Percentiles rank a stretch among this genome's conserved stretches.
phyloP scores from a whole-genome alignment of 306 rosid genomes.

The Citrullus amarus region DNA sequence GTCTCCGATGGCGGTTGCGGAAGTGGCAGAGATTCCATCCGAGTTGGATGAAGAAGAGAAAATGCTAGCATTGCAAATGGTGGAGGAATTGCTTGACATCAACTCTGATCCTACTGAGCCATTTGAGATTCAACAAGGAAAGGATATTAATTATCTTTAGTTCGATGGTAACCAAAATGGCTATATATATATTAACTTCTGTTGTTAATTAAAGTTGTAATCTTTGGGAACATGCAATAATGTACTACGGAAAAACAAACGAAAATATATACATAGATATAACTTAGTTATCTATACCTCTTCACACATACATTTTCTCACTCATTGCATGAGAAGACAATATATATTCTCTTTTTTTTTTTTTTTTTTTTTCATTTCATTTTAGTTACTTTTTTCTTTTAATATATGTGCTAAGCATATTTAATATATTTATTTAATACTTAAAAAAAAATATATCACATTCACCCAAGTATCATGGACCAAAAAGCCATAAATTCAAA shows the following conservation, averaged over 20 bases:
- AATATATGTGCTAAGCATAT: background rate
- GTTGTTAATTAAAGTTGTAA: background rate
- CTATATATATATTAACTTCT: background rate
- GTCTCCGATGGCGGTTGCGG: background rate
- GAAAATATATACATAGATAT: too few species aligned
- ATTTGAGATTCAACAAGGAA: slow-evolving; percentile 14
- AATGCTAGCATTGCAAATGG: slow-evolving; percentile 56
- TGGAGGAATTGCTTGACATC: slow-evolving; percentile 53
- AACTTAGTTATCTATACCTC: too few species aligned
- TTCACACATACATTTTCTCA: background rate
- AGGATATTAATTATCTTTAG: background rate
- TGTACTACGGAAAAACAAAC: background rate
- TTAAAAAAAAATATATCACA: too few species aligned
- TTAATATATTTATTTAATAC: too few species aligned
- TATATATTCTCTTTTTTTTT: too few species aligned
- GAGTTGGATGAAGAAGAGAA: slow-evolving; percentile 42
- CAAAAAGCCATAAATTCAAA: too few species aligned
- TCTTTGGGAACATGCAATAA: background rate
- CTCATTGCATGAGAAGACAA: background rate
- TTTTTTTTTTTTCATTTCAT: too few species aligned
- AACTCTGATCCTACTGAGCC: slow-evolving; percentile 21
- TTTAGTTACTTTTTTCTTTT: too few species aligned
- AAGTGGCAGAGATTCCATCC: slow-evolving; percentile 9
- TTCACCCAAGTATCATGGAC: too few species aligned
- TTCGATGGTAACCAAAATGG: background rate